phyloP scores from a whole-genome alignment of 805 yeast species.

The Pichia rugopelliculosa region DNA sequence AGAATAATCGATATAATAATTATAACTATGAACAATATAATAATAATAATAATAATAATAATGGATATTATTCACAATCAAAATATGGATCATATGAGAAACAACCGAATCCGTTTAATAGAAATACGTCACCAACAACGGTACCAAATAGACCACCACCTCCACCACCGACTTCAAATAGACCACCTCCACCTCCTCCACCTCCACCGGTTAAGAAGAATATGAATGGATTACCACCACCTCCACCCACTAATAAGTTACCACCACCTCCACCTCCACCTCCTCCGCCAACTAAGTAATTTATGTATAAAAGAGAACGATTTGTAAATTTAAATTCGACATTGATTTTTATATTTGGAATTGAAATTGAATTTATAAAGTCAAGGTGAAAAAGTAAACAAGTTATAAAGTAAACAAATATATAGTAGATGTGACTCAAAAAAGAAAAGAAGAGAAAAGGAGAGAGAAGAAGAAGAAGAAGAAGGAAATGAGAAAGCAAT shows the following conservation, averaged over 20 bases:
- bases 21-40: background rate
- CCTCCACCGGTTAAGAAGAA: constrained; percentile 6
- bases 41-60: background rate
- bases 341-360: no score
- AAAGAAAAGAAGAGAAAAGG: background rate
- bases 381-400: background rate
- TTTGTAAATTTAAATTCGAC: no score
- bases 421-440: background rate
- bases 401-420: background rate
- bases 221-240: background rate
- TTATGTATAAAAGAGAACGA: background rate
- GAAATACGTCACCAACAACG: background rate
- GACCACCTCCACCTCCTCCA: no score
- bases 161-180: background rate
- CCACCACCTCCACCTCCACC: background rate
- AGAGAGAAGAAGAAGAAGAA: background rate
- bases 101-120: background rate
- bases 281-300: constrained; percentile 3
- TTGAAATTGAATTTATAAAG: background rate
- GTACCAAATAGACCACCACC: constrained; percentile 11
- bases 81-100: background rate
- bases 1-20: background rate
- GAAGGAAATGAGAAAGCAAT: background rate
- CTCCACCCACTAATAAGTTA: background rate
- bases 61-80: background rate